These are phyloP conservation scores for Urochloa ruziziensis DNA, from an alignment of 176 grass and related monocot genomes.

Conservation along the genomic window DNA sequence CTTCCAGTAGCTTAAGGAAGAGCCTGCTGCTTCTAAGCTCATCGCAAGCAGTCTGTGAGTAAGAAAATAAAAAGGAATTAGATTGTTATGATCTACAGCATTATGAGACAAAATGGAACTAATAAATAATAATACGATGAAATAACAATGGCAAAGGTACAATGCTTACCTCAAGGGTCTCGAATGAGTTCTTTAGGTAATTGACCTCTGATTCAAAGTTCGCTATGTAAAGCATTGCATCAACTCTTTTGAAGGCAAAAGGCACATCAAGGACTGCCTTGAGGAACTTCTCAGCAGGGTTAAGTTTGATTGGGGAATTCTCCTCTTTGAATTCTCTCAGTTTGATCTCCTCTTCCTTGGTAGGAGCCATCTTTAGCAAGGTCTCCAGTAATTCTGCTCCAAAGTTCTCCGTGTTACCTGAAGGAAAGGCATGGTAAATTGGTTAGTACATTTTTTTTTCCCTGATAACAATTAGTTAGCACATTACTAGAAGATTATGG, in stretches of 20 bases:
- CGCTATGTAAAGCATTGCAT: conserved; percentile 96
- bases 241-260: conserved; percentile 95
- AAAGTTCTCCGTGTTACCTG: conserved; percentile 82
- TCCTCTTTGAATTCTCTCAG: conserved; percentile 90
- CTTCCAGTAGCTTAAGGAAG: conserved; percentile 97
- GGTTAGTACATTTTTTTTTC: background rate
- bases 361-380: conserved; percentile 98
- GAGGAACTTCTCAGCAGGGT: conserved; percentile 85
- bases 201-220: conserved; percentile 97
- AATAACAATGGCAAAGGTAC: background rate
- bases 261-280: conserved; percentile 93
- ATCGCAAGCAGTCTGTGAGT: conserved; percentile 75
- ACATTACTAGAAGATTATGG: too few relatives aligned
- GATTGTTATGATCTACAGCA: too few relatives aligned
- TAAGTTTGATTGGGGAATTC: conserved; percentile 62
- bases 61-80: background rate
- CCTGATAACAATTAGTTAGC: background rate
- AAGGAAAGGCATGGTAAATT: conserved; percentile 19
- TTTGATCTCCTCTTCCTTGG: conserved; percentile 96
- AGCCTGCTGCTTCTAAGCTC: conserved; percentile 86
- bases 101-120: too few relatives aligned
- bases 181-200: conserved; percentile 89
- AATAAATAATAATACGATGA: background rate
- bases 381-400: conserved; percentile 91
- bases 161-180: conserved; percentile 90